These are phyloP conservation scores for Ensete glaucum DNA, from an alignment of 176 grass and related monocot species.

Conservation along the genomic window DNA sequence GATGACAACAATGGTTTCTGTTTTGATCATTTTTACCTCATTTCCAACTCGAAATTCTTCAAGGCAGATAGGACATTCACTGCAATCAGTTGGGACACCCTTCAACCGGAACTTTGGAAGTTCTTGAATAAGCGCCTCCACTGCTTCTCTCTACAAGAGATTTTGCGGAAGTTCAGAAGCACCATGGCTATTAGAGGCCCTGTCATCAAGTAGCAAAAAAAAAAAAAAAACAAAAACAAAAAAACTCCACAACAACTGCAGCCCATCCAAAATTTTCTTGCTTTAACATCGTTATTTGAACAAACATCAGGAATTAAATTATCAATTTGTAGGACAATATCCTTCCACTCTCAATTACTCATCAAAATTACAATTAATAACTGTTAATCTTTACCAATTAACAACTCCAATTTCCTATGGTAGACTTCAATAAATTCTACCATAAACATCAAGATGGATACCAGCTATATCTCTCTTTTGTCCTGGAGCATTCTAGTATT, in stretches of 20 bases:
- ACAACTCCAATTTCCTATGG: no score
- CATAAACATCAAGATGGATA: not conserved
- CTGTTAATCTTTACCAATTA: not conserved
- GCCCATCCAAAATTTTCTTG: not conserved
- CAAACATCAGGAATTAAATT: not conserved
- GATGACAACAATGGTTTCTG: no score
- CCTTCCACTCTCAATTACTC: not conserved
- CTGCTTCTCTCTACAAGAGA: conserved; percentile 70
- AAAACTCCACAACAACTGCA: not conserved
- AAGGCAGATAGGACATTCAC: conserved; percentile 93
- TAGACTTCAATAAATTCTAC: no score
- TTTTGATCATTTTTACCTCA: conserved; percentile 35
- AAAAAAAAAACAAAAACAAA: not conserved
- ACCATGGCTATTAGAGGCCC: not conserved
- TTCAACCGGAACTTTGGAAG: conserved; percentile 90
- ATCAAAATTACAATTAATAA: not conserved
- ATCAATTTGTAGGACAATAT: not conserved
- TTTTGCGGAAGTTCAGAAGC: conserved; percentile 4
- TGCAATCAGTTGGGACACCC: conserved; percentile 81
- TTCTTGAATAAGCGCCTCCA: conserved; percentile 95
- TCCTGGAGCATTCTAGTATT: not conserved
- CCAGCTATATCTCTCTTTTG: not conserved
- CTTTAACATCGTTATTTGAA: not conserved
- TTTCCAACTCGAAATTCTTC: conserved; percentile 89
- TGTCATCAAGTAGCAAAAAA: not conserved